These are phyloP conservation scores for Aspergillus eucalypticola DNA, from an alignment of 2,329 filamentous ascomycete species.

Conservation along the genomic window DNA sequence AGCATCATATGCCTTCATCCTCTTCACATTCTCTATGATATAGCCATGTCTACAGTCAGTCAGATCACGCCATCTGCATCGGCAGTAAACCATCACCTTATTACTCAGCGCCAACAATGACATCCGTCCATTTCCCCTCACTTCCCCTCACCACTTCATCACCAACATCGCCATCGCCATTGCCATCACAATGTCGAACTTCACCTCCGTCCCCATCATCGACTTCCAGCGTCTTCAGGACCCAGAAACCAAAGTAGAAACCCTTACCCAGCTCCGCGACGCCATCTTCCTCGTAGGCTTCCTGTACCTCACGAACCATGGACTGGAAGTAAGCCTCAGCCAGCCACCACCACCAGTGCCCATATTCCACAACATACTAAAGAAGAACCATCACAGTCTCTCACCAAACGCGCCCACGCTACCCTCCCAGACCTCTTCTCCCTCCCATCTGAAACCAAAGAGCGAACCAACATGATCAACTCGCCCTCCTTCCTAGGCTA, in stretches of 20 bases:
- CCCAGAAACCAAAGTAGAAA: constrained; percentile 25
- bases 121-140: neutral
- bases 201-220: constrained; percentile 34
- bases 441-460: constrained; percentile 28
- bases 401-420: constrained; percentile 25
- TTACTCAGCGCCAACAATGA: neutral
- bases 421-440: constrained; percentile 28
- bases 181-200: constrained; percentile 21
- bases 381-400: constrained; percentile 12
- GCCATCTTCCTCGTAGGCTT: constrained; percentile 40
- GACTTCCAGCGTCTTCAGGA: constrained; percentile 30
- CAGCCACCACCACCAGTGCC: neutral
- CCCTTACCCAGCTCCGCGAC: constrained; percentile 29
- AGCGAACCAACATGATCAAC: constrained; percentile 35
- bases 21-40: too few species aligned
- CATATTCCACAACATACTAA: too few species aligned
- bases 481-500: constrained; percentile 37
- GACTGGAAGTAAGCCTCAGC: constrained; percentile 30
- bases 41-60: too few species aligned
- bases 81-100: neutral
- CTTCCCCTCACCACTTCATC: neutral
- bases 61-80: too few species aligned
- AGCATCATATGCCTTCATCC: too few species aligned
- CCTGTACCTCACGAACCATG: constrained; percentile 38
- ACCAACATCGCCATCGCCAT: neutral